A percentile compares a stretch with the other conserved stretches of the same genome.
Evolutionary conservation across 23 red algal genomes (phyloP).

Genomic region (Agarophyton chilense): DNA sequence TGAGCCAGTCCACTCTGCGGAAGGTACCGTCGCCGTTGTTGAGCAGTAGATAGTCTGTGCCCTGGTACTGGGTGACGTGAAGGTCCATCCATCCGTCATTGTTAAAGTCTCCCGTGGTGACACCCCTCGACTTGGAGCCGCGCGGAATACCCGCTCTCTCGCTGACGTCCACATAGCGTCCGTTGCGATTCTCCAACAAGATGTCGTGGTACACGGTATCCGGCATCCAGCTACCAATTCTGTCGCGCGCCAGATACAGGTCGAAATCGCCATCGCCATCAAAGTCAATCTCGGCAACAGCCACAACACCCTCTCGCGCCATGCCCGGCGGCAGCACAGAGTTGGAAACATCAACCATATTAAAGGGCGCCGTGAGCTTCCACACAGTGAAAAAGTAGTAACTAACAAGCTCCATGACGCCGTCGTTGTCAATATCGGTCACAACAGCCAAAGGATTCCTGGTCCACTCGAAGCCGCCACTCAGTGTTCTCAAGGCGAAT

Average conservation of each 20-base stretch:
- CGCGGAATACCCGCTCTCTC: neutral
- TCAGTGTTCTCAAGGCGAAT: neutral
- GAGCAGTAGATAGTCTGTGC: constrained; percentile 30
- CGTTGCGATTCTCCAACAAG: constrained; percentile 22
- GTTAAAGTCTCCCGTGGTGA: constrained; percentile 63
- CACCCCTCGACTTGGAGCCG: constrained; percentile 11
- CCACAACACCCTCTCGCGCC: neutral
- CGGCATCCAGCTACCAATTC: neutral
- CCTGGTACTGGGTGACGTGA: neutral
- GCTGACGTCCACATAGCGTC: constrained; percentile 1
- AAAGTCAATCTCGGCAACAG: constrained; percentile 62
- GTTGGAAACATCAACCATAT: constrained; percentile 13
- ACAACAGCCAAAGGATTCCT: neutral
- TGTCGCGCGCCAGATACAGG: constrained; percentile 24
- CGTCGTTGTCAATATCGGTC: constrained; percentile 35
- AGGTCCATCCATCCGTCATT: constrained; percentile 69
- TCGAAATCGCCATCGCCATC: constrained; percentile 69
- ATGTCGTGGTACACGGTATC: neutral
- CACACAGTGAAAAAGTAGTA: neutral
- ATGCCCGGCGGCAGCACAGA: neutral
- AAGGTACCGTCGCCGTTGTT: constrained; percentile 26
- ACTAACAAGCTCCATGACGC: constrained; percentile 28
- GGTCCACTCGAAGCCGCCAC: constrained; percentile 17
- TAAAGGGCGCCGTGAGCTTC: neutral
- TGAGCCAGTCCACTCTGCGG: neutral